Evolutionary conservation across 352 stramenopile species (phyloP), one percentile per base, ranked within the genome.

Genomic region (Phytopythium ostracodes): DNA sequence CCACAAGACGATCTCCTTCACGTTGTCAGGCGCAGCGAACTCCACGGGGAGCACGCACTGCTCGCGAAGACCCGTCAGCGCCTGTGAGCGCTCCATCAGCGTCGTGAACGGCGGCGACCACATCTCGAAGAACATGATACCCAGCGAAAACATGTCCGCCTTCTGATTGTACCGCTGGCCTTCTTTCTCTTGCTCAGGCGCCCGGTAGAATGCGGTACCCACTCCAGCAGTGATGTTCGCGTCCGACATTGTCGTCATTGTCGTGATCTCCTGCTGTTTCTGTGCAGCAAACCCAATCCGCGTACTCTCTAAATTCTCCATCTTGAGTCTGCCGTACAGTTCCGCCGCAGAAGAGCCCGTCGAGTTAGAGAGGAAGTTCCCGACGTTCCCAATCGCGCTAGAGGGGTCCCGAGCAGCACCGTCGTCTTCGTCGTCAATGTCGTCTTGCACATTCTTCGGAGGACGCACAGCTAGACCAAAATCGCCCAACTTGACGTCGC

Each of bases 41-140:
- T 63, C 58, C 31, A 59, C 56, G 0, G 78, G 73, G 25, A 95
- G 67, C 5, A 84, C 75, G 53, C 92, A 78, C 29, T 74, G 78
- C 64, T 96, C 81, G 15, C 86, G 84, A n/a, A 97, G 59, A 12
- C 72, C 73, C 9, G 72, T 93, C 14, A 97, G 72, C 31, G 80
- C 81, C 43, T 94, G 77, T 12, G 87, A 84, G 20, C 89, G 83
- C 65, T 97, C 91, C 89, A 97, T 96, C 31, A 90, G 65, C 33
- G 92, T 98, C 44, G 75, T 88, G 68, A 98, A 98, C 44, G 92
- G 91, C 33, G 88, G 88, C 20, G 89, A 89, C 77, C 96, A 97
- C 89, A 98, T 98, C 62, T 98, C 96, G 62, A 98, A 99, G 56
- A 98, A 89, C 29, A 98, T 65, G 46, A 99, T 92, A 10, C 96